Base-by-base conservation (phyloP, 2,329 filamentous ascomycete genomes). In the Aspergillus texensis region DNA sequence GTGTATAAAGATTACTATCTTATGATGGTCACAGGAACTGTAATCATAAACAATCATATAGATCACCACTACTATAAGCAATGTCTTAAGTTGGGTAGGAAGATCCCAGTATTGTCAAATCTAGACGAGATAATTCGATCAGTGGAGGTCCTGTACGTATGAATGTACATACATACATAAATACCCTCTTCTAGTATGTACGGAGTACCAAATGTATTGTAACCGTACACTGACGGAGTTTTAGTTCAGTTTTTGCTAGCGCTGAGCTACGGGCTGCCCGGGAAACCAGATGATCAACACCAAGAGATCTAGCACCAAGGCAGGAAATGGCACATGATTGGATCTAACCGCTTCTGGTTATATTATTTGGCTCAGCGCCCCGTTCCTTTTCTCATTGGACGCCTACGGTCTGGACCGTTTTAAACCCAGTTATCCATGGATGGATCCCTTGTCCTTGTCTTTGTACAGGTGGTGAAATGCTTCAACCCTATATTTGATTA, bases 201-300 rank as follows among this genome's bases (percentile, higher is more conserved):
- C 34, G 34, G 34, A 39, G 34, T 39, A 39, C 6, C 34, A 39
- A 39, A 39, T 19, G 39, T 41, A 41, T 41, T 19, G 39, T 41
- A 41, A 41, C 39, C 39, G 26, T 52, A 52, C 19, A 34, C 14
- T 52, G 28, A n/a, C 39, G 6, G 45, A 48, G 21, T 48, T 24
- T 46, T 46, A 46, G 43, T 45, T 24, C 45, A 26, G 45, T 21
- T 48, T 28, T 26, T 26, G 24, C 24, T 48, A 28, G 45, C 45
- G 21, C 24, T 41, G 16, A 61, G 12, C 32, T 56, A 19, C 46
- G 28, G 39, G 63, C 61, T 65, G 63, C 63, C 63, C 34, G 61
- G 63, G 63, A 65, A 65, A 65, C 63, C 55, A 63, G 61, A 54
- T 11, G 58, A 48, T 60, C 39, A 60, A 46, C 50, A 60, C 36